These are phyloP conservation scores for Blepharisma undulans DNA, from an alignment of 169 alveolate species.

Conservation along the genomic window DNA sequence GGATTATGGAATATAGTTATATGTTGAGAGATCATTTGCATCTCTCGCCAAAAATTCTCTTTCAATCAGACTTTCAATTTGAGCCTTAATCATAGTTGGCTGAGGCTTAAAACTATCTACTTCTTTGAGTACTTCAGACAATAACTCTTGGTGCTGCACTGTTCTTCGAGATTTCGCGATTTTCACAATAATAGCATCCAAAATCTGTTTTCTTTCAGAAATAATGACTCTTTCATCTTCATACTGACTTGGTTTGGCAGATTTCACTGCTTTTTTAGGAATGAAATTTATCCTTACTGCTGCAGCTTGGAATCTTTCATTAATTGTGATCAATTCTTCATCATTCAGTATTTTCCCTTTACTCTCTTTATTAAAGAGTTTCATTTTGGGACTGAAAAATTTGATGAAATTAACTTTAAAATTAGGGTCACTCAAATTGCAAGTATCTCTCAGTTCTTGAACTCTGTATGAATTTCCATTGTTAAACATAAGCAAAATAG, in stretches of 20 bases:
- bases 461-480: conserved; percentile 32
- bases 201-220: conserved; percentile 50
- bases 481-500: conserved; percentile 55
- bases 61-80: conserved; percentile 65
- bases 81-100: conserved; percentile 66
- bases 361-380: conserved; percentile 47
- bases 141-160: conserved; percentile 55
- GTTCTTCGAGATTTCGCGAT: conserved; percentile 63
- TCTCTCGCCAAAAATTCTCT: conserved; percentile 67
- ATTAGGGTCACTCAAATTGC: conserved; percentile 46
- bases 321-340: not conserved
- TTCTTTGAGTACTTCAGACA: conserved; percentile 61
- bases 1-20: conserved; percentile 63
- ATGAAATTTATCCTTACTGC: not conserved
- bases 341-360: conserved; percentile 14
- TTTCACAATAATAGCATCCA: conserved; percentile 69
- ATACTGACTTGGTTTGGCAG: not conserved
- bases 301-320: not conserved
- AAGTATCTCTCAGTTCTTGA: conserved; percentile 48
- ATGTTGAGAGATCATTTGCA: conserved; percentile 49
- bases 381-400: conserved; percentile 60
- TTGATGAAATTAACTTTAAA: conserved; percentile 34
- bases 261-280: conserved; percentile 23
- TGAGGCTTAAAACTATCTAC: conserved; percentile 61
- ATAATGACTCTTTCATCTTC: conserved; percentile 19